Evolutionary conservation across 352 stramenopile genomes (phyloP), one percentile per base, ranked within the genome.

Genomic region (Nothophytophthora sp.): DNA sequence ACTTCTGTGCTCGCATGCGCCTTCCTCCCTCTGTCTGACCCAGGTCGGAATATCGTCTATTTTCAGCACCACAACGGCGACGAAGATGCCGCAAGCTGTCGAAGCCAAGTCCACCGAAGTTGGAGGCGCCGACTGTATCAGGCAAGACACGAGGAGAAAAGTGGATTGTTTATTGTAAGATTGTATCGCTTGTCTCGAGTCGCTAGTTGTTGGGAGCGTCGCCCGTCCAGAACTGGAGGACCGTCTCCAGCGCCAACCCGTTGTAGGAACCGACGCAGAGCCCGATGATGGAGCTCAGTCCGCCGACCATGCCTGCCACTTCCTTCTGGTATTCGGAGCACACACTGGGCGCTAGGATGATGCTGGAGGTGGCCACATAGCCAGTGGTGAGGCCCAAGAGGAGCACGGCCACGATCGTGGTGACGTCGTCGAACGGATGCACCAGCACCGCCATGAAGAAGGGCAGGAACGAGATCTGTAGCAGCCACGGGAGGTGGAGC

Each of bases 261-360:
- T 87, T 84, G 66, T 92, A 92, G 5, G 79, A 92, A 13, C 82
- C 82, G 12, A 66, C 61, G 40, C 79, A 92, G 12, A 92, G 72
- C 9, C 82, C 82, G 20, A 89, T 61, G 48, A 92, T 90, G n/a
- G 71, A 74, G 29, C 73, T 77, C 6, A 92, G 56, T 3, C 77
- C 76, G 13, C 73, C 79, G 29, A 90, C 71, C 76, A 92, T 92
- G 7, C 82, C 82, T 0, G 78, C 82, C 12, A 86, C 71, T 50
- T 92, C 82, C 50, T 88, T 88, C 49, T 92, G 77, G 50, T 81
- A 87, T 48, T 90, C 82, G 13, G 60, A 78, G 59, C 82, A 92
- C 29, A 88, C 65, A 18, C 73, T 88, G 2, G 82, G 82, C 1
- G 79, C 80, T 8, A 93, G 61, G 29, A 93, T 88, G 50, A 91